Percentiles rank a stretch among this genome's conserved stretches.
Conservation (phyloP, 2,329 filamentous ascomycete species). For the Biscogniauxia marginata region DNA sequence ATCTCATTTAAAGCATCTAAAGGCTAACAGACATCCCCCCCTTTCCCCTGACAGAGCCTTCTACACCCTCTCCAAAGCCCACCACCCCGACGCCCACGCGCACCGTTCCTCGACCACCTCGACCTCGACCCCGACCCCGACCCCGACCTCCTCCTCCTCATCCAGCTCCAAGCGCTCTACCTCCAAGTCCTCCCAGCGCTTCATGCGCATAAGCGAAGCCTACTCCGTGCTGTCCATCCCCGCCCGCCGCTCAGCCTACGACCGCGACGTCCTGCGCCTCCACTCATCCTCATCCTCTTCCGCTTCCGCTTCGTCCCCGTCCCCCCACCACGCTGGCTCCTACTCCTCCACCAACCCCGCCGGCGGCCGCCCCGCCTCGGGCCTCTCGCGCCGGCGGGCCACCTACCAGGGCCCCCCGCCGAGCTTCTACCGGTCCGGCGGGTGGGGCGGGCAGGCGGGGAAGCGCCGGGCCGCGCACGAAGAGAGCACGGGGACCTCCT, state of each 20-base stretch:
- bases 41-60: slow-evolving; percentile 56
- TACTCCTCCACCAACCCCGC: slow-evolving; percentile 61
- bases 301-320: slow-evolving; percentile 28
- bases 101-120: slow-evolving; percentile 53
- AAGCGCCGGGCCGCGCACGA: slow-evolving; percentile 58
- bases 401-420: slow-evolving; percentile 85
- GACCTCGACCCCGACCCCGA: slow-evolving; percentile 80
- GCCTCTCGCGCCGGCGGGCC: slow-evolving; percentile 72
- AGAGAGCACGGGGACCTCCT: slow-evolving; percentile 30
- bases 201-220: slow-evolving; percentile 80
- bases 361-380: slow-evolving; percentile 75
- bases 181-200: slow-evolving; percentile 72
- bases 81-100: slow-evolving; percentile 91
- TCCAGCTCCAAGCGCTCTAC: slow-evolving; percentile 69
- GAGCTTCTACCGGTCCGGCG: slow-evolving; percentile 80
- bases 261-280: slow-evolving; percentile 61
- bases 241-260: slow-evolving; percentile 76
- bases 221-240: slow-evolving; percentile 74
- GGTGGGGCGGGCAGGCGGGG: slow-evolving; percentile 66
- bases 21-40: background rate
- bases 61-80: slow-evolving; percentile 84
- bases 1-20: background rate
- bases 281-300: slow-evolving; percentile 33
- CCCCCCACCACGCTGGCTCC: slow-evolving; percentile 40
- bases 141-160: slow-evolving; percentile 60